These are phyloP conservation scores for Arxiozyma slooffiae DNA, from an alignment of 1,139 yeast species.

Conservation along the genomic window DNA sequence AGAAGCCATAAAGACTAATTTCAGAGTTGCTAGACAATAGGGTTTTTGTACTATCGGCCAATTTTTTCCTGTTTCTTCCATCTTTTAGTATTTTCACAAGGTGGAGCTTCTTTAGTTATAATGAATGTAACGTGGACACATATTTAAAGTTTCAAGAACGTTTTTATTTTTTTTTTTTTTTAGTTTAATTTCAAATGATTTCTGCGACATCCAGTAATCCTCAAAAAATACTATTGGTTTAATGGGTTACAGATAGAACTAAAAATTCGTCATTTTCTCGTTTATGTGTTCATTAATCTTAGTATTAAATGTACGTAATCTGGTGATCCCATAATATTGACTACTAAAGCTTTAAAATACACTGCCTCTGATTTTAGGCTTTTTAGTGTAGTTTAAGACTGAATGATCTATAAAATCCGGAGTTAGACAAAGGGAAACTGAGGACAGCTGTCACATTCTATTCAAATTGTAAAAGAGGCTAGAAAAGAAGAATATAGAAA, in stretches of 20 bases:
- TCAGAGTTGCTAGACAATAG: no score
- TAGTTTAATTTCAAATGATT: neutral
- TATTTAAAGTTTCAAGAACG: no score
- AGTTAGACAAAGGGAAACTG: slow-evolving; percentile 50
- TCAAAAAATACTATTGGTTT: no score
- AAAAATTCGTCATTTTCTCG: no score
- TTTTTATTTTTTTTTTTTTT: no score
- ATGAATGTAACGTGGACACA: no score
- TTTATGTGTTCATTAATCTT: neutral
- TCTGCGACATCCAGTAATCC: neutral
- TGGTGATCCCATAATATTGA: slow-evolving; percentile 32
- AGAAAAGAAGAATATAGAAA: slow-evolving; percentile 80
- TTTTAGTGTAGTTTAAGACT: slow-evolving; percentile 82
- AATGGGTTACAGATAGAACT: neutral
- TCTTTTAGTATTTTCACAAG: no score
- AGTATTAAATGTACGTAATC: neutral
- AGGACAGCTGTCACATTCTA: slow-evolving; percentile 52
- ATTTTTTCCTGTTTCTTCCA: no score
- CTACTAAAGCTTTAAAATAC: slow-evolving; percentile 72
- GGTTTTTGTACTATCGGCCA: neutral
- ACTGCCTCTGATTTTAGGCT: slow-evolving; percentile 83
- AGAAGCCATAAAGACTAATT: no score
- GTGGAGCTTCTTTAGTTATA: no score
- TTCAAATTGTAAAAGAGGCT: slow-evolving; percentile 77
- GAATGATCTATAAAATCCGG: slow-evolving; percentile 57